These are phyloP conservation scores for Obba rivulosa DNA, from an alignment of 768 basidiomycete genomes.

Conservation along the genomic window DNA sequence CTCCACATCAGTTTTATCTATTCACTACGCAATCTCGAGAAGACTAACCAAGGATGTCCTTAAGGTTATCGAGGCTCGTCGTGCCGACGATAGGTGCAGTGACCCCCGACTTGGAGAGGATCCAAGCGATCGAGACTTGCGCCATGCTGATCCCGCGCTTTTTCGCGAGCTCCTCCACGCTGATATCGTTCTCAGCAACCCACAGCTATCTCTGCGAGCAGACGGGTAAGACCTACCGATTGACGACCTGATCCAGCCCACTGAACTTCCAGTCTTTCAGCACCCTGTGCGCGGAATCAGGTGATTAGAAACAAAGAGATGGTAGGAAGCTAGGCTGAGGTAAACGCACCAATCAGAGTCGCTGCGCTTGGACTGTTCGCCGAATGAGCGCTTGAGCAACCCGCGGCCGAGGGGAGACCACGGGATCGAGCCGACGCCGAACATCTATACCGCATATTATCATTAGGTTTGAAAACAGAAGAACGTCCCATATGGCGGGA, in stretches of 20 bases:
- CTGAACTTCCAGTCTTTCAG: too few species aligned
- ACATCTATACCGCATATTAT: not conserved
- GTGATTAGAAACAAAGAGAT: too few species aligned
- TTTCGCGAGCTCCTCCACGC: constrained; percentile 1
- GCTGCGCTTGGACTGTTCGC: constrained; percentile 16
- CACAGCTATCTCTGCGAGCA: too few species aligned
- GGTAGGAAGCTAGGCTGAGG: too few species aligned
- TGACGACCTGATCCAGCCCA: too few species aligned
- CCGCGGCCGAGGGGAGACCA: constrained; percentile 34
- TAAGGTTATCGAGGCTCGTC: constrained; percentile 28
- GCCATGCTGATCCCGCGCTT: constrained; percentile 35
- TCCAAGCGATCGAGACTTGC: constrained; percentile 43
- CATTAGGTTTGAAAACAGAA: too few species aligned
- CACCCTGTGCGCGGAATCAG: too few species aligned
- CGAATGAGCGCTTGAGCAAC: constrained; percentile 20
- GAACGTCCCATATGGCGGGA: not conserved
- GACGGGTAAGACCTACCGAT: too few species aligned
- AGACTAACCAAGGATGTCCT: constrained; percentile 28
- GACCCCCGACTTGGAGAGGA: constrained; percentile 23
- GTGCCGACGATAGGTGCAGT: constrained; percentile 38
- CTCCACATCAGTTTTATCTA: not conserved
- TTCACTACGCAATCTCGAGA: not conserved
- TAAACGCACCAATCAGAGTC: constrained; percentile 14
- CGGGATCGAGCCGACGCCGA: constrained; percentile 28
- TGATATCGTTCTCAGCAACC: not conserved